Evolutionary conservation across 768 basidiomycete genomes (phyloP).

Genomic region (Mycena vulgaris): DNA sequence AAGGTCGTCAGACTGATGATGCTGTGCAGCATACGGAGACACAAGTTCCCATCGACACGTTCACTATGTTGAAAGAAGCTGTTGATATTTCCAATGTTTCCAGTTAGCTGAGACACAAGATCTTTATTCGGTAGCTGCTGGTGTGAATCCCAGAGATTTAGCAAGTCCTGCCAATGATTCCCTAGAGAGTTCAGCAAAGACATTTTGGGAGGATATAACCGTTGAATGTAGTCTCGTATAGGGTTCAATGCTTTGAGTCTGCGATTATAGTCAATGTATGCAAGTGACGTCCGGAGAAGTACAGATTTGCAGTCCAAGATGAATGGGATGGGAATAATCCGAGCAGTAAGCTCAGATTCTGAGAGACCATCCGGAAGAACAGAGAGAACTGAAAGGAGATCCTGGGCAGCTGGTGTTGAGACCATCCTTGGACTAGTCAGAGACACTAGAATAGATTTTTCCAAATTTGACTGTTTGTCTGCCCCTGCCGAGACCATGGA

Average conservation of each 20-base stretch:
- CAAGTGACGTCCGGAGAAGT: neutral
- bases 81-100: conserved; percentile 9
- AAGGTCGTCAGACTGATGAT: conserved; percentile 5
- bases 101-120: neutral
- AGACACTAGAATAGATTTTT: neutral
- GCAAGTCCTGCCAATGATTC: neutral
- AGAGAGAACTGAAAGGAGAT: neutral
- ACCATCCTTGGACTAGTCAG: neutral
- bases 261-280: neutral
- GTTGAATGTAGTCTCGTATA: neutral
- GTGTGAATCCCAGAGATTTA: neutral
- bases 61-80: neutral
- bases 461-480: neutral
- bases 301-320: neutral
- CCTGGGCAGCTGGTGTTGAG: neutral
- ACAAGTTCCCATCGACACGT: neutral
- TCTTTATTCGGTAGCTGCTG: neutral
- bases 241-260: neutral
- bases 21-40: neutral
- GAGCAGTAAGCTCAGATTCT: neutral
- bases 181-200: neutral
- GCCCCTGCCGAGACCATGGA: neutral
- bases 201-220: neutral
- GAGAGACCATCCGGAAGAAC: neutral
- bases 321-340: neutral